Conservation (phyloP, 2,329 filamentous ascomycete genomes). For the Sporothrix sp. region DNA sequence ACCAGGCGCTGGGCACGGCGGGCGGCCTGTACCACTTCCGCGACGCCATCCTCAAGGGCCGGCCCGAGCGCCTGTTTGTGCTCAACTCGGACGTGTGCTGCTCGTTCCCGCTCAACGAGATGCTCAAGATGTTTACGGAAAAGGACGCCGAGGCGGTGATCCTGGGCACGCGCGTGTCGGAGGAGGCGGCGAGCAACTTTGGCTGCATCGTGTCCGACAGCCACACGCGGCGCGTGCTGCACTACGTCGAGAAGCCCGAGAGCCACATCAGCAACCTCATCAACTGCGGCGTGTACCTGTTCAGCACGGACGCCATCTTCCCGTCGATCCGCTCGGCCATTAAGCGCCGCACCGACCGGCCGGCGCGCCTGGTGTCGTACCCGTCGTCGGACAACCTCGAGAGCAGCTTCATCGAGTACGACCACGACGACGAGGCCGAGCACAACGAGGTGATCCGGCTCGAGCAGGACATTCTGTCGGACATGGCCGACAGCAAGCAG, state of each 20-base stretch:
- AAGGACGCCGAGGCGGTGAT: slow-evolving; percentile 96
- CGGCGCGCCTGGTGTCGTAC: slow-evolving; percentile 77
- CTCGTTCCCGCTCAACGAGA: slow-evolving; percentile 90
- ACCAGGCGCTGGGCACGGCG: slow-evolving; percentile 89
- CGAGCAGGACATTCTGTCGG: slow-evolving; percentile 92
- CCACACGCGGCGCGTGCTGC: slow-evolving; percentile 88
- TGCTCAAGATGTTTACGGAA: slow-evolving; percentile 89
- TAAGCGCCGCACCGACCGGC: slow-evolving; percentile 87
- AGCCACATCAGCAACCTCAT: slow-evolving; percentile 96
- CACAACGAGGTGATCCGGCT: slow-evolving; percentile 84
- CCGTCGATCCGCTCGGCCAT: slow-evolving; percentile 89
- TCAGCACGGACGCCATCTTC: slow-evolving; percentile 92
- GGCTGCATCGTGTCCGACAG: slow-evolving; percentile 94
- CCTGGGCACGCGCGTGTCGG: slow-evolving; percentile 79
- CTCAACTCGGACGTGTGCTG: slow-evolving; percentile 98
- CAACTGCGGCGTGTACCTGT: slow-evolving; percentile 98
- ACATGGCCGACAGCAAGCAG: slow-evolving; percentile 92
- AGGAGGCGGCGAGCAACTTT: slow-evolving; percentile 90
- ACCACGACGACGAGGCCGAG: slow-evolving; percentile 60
- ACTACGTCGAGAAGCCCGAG: slow-evolving; percentile 99
- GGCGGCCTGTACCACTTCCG: slow-evolving; percentile 98
- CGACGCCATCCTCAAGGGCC: slow-evolving; percentile 93
- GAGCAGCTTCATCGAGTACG: slow-evolving; percentile 39
- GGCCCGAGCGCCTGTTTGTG: slow-evolving; percentile 91
- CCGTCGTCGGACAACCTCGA: slow-evolving; percentile 92